Evolutionary conservation across 1,139 yeast genomes (phyloP).

Genomic region (Lodderomyces theae): DNA sequence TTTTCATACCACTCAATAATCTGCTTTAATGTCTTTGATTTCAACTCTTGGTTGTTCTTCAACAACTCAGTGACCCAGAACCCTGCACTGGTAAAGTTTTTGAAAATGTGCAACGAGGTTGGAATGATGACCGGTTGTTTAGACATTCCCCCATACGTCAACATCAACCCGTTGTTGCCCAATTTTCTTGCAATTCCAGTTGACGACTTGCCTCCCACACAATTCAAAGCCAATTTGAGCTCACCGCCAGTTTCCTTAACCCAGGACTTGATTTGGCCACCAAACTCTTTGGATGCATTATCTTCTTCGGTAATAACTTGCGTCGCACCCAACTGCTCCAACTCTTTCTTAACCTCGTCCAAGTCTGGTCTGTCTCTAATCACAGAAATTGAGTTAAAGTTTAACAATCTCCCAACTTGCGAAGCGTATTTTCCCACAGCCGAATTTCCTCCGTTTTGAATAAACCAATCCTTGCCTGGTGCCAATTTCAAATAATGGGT

Average conservation of each 20-base stretch:
- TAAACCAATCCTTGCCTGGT: constrained; percentile 81
- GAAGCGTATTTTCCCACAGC: constrained; percentile 95
- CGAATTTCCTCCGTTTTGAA: constrained; percentile 95
- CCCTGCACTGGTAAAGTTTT: constrained; percentile 80
- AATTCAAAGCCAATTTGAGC: constrained; percentile 78
- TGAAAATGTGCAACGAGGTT: constrained; percentile 84
- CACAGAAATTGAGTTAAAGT: constrained; percentile 80
- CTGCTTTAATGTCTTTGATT: constrained; percentile 56
- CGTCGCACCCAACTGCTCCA: constrained; percentile 71
- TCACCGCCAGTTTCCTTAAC: constrained; percentile 52
- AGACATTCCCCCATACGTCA: constrained; percentile 98
- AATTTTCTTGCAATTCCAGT: constrained; percentile 81
- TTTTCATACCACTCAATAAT: constrained; percentile 65
- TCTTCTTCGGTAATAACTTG: constrained; percentile 88
- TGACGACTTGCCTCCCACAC: constrained; percentile 88
- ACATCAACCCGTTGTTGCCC: constrained; percentile 62
- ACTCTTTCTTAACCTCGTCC: constrained; percentile 57
- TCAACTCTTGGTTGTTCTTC: constrained; percentile 60
- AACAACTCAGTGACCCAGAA: constrained; percentile 90
- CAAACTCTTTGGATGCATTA: constrained; percentile 64
- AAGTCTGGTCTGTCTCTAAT: constrained; percentile 82
- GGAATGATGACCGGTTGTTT: constrained; percentile 90
- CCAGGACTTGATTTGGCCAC: constrained; percentile 60
- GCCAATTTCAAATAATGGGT: constrained; percentile 61
- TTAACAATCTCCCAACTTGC: constrained; percentile 78